Conservation (phyloP, 2,329 filamentous ascomycete species). For the Fusarium penzigii region DNA sequence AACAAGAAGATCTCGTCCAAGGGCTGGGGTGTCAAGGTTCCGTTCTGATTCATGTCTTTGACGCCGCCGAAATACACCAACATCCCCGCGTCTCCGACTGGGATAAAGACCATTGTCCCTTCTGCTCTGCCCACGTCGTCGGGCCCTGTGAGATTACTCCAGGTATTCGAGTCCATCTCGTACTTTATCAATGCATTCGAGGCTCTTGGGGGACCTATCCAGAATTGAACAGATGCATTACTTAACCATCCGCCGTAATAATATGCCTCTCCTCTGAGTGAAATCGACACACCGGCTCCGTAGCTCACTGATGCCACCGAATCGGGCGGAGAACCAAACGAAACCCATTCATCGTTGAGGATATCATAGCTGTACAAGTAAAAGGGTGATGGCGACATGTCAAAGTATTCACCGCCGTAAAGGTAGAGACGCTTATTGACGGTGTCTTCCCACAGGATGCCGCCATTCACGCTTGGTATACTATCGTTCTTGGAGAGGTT, state of each 20-base stretch:
- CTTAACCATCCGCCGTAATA: slow-evolving; percentile 9
- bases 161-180: no score
- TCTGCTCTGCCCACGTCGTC: slow-evolving; percentile 4
- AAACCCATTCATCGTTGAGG: slow-evolving; percentile 3
- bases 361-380: slow-evolving; percentile 10
- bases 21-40: slow-evolving; percentile 1
- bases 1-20: slow-evolving; percentile 9
- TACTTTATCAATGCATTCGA: no score
- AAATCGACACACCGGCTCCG: slow-evolving; percentile 5
- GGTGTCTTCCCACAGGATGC: slow-evolving; percentile 6
- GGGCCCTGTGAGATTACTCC: no score
- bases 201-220: slow-evolving; percentile 1
- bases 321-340: neutral
- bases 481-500: slow-evolving; percentile 3
- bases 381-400: neutral
- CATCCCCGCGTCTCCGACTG: slow-evolving; percentile 6
- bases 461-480: slow-evolving; percentile 5
- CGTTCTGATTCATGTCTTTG: neutral
- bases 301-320: slow-evolving; percentile 1
- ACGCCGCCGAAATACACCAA: slow-evolving; percentile 8
- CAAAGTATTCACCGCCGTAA: slow-evolving; percentile 8
- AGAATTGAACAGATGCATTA: slow-evolving; percentile 7
- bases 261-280: slow-evolving; percentile 7
- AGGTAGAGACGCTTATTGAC: slow-evolving; percentile 11
- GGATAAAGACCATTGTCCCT: slow-evolving; percentile 7